Base-by-base conservation (phyloP, 345 rosid genomes). In the Sonneratia caseolaris region DNA sequence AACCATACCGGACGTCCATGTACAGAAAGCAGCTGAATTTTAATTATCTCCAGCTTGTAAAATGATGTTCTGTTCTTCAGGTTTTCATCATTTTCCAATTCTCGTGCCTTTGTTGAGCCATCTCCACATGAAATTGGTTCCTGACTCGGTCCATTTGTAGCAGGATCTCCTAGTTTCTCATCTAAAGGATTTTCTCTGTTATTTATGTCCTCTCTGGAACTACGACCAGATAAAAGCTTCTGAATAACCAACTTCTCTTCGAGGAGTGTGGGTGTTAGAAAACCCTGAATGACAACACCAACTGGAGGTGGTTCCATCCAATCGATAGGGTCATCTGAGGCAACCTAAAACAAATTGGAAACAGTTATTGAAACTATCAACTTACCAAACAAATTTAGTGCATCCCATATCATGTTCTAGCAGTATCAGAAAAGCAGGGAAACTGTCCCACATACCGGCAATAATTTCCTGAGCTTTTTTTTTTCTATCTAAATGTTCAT, bases 221-320 rank as follows among this genome's bases (percentile, higher is more conserved):
- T 72, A 51, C 42, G 74, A 64, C 79, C 70, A 76, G 93, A 82
- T 68, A 86, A 75, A 75, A 76, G 89, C 83, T 78, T 87, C 81
- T 86, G 77, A 76, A 89, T 88, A 75, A 82, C 89, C 68, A 89
- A 82, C 73, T 89, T 87, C 72, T 89, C 97, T 72, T 92, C 90
- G 45, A 83, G 83, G 70, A 89, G 78, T 64, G 86, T 87, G 76
- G 89, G 96, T 74, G 91, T 90, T 79, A 95, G 64, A 76, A 88
- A 73, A 77, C 97, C 99, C 76, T 90, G 97, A 77, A 95, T 82
- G 65, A 86, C 86, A 81, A 95, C 77, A 73, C 97, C 97, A 78
- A 89, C 91, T 70, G 97, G 86, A 55, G 94, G 97, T 75, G 88
- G 86, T 77, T 89, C 92, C 96, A 95, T 90, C 92, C 92, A 90